Evolutionary conservation across 768 basidiomycete genomes (phyloP).

Genomic region (Tricholoma saponaceum): DNA sequence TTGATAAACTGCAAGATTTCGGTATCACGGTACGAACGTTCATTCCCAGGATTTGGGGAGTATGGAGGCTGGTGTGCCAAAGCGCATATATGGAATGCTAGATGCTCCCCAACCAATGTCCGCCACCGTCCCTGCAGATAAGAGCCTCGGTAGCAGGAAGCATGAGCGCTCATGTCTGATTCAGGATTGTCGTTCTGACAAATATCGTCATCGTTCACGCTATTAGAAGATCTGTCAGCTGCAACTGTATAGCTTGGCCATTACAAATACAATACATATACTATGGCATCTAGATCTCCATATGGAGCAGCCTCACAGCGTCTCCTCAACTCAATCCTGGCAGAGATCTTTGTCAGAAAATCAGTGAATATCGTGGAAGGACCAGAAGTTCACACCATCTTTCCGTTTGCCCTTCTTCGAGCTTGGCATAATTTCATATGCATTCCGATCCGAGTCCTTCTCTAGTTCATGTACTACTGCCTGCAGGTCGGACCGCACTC

Average conservation of each 20-base stretch:
- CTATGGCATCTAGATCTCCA: background rate
- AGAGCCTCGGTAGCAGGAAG: too few species aligned
- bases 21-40: too few species aligned
- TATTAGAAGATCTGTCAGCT: background rate
- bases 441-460: constrained; percentile 35
- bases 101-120: too few species aligned
- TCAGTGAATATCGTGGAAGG: background rate
- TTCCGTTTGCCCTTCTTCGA: constrained; percentile 34
- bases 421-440: constrained; percentile 42
- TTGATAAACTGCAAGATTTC: too few species aligned
- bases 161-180: too few species aligned
- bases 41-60: too few species aligned
- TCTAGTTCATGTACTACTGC: constrained; percentile 21
- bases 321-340: background rate
- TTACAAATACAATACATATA: background rate
- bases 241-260: background rate
- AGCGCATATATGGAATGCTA: too few species aligned
- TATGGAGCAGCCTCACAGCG: background rate
- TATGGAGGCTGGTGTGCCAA: too few species aligned
- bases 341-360: background rate
- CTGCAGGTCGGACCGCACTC: constrained; percentile 10
- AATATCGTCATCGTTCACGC: background rate
- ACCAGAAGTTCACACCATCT: constrained; percentile 20
- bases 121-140: too few species aligned
- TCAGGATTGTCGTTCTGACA: too few species aligned